Conservation (phyloP, 306 rosid genomes). For the Prunus campanulata region DNA sequence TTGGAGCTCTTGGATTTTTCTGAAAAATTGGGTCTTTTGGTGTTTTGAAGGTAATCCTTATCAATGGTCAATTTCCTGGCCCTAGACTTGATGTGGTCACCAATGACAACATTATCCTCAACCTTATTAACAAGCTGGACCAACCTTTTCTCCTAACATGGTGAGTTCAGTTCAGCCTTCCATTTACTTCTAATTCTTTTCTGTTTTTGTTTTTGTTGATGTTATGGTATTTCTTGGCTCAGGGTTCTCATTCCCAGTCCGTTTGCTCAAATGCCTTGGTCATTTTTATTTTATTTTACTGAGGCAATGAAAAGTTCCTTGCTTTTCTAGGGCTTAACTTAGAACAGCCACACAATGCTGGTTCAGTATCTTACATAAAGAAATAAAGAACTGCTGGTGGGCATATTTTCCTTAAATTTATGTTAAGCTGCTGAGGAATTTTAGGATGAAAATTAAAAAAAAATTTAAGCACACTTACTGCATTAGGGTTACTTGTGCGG, state of each 20-base stretch:
- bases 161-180: conserved; percentile 32
- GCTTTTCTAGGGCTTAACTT: neutral
- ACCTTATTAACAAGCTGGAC: conserved; percentile 84
- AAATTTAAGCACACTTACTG: neutral
- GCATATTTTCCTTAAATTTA: neutral
- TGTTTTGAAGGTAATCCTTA: conserved; percentile 72
- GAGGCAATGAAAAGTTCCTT: neutral
- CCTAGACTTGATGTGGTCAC: conserved; percentile 87
- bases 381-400: neutral
- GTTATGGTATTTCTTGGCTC: no score
- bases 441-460: neutral
- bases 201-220: neutral
- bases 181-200: neutral
- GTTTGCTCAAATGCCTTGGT: neutral
- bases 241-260: no score
- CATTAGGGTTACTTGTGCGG: neutral
- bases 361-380: neutral
- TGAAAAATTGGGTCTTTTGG: conserved; percentile 8
- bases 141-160: conserved; percentile 84
- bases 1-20: conserved; percentile 1
- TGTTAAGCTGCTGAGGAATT: neutral
- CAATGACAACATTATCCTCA: conserved; percentile 81
- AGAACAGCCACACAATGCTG: neutral
- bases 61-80: conserved; percentile 93
- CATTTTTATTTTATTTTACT: neutral